Conservation (phyloP, 1,139 yeast species). For the Eremothecium gossypii region DNA sequence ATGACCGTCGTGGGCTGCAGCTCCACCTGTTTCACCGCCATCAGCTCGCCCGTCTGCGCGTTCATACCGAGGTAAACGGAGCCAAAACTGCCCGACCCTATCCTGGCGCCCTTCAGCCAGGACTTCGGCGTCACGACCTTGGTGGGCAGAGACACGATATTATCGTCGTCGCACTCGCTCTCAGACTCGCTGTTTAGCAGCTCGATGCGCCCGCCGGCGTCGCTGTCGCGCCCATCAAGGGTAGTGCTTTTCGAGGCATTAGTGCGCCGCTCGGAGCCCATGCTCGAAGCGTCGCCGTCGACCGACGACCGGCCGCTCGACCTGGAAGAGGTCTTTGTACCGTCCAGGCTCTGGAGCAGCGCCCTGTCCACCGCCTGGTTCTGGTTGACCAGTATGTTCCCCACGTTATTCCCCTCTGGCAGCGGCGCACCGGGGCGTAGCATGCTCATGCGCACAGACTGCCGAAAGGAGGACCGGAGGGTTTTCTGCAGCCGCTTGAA, state of each 20-base stretch:
- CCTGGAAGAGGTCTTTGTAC: slow-evolving; percentile 1
- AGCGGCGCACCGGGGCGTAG: slow-evolving; percentile 17
- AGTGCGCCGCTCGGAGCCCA: slow-evolving; percentile 25
- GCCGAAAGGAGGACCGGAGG: slow-evolving; percentile 71
- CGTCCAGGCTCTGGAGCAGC: slow-evolving; percentile 26
- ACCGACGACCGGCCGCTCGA: background rate
- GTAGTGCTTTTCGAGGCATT: background rate
- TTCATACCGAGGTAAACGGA: slow-evolving; percentile 89
- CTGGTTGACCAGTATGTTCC: slow-evolving; percentile 56
- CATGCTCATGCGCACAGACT: slow-evolving; percentile 50
- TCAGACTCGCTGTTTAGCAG: slow-evolving; percentile 39
- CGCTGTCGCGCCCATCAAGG: slow-evolving; percentile 24
- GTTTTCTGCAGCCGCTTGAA: slow-evolving; percentile 68
- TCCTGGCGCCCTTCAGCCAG: slow-evolving; percentile 88
- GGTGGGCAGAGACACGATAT: slow-evolving; percentile 28
- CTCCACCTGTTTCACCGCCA: slow-evolving; percentile 95
- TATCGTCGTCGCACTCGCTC: slow-evolving; percentile 38
- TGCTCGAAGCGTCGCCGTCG: background rate
- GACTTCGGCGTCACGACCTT: slow-evolving; percentile 43
- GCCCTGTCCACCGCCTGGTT: slow-evolving; percentile 54
- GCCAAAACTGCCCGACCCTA: slow-evolving; percentile 94
- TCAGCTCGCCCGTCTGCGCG: slow-evolving; percentile 83
- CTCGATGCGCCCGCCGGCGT: slow-evolving; percentile 40
- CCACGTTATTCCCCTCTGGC: slow-evolving; percentile 39
- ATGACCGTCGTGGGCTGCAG: slow-evolving; percentile 35